Base-by-base conservation (phyloP, 768 basidiomycete species). In the Lactarius quietus region DNA sequence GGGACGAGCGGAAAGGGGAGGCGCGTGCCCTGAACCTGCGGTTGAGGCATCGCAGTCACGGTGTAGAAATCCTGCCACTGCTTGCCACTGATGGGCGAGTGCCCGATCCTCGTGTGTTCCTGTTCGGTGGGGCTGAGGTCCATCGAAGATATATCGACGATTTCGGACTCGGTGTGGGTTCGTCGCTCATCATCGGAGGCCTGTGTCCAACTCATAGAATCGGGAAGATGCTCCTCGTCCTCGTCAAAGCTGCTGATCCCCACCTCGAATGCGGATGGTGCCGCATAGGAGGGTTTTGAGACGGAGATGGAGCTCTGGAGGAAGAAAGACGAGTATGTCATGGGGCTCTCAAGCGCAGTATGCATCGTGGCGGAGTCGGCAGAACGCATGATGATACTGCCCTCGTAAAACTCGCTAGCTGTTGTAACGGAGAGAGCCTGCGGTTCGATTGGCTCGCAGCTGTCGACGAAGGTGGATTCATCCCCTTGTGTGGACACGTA, bases 151-250 rank as follows among this genome's bases (percentile, higher is more conserved):
- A 64, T 59, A 26, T 65, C 59, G 20, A 65, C 39, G 12, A 64
- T 45, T 39, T 64, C 69, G 26, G 60, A 51, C 39, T 66, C 65
- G 38, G 65, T 31, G 3, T 38, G 60, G n/a, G n/a, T n/a, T n/a
- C 63, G 63, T 20, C 61, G 58, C 20, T 58, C 64, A 29, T 36
- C 60, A n/a, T 61, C 43, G 23, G 69, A 70, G 23, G 67, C 63
- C 29, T 62, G 63, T 20, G 64, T 63, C 69, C 69, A 70, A 31
- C 67, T 70, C 69, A 70, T 70, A 48, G 69, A 69, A 43, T 68
- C 69, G 38, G 57, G 67, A 4, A 62, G 51, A 9, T 26, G 63
- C 43, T 68, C 68, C 36, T 69, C 69, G 17, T 69, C 62, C 14
- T 68, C 67, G 28, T 60, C 63, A 41, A 62, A 69, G 33, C 17